Evolutionary conservation across 2,329 filamentous ascomycete genomes (phyloP).

Genomic region (Geosmithia flava): DNA sequence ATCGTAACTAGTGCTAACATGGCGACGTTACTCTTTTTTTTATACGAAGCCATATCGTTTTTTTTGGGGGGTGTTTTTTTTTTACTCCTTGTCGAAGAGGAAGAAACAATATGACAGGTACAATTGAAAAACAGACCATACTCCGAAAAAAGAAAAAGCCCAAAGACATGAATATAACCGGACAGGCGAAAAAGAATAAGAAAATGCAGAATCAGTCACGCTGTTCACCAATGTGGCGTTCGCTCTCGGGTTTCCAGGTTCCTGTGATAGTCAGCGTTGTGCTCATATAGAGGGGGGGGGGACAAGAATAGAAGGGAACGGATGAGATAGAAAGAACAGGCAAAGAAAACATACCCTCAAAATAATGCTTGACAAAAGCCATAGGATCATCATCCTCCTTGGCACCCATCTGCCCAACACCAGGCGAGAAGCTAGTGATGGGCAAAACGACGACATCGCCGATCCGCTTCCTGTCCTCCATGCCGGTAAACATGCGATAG

Average conservation of each 20-base stretch:
- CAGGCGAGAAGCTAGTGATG: conserved; percentile 95
- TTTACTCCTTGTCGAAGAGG: too few species aligned
- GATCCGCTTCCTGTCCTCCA: conserved; percentile 70
- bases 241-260: conserved; percentile 63
- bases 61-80: too few species aligned
- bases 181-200: background rate
- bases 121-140: too few species aligned
- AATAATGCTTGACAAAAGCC: conserved; percentile 96
- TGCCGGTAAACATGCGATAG: conserved; percentile 81
- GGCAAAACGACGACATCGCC: conserved; percentile 89
- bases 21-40: too few species aligned
- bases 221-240: conserved; percentile 53
- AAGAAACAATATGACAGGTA: too few species aligned
- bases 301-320: background rate
- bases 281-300: background rate
- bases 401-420: conserved; percentile 86
- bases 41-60: too few species aligned
- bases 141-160: too few species aligned
- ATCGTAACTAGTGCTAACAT: too few species aligned
- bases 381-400: conserved; percentile 81
- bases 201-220: background rate
- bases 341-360: conserved; percentile 59
- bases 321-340: background rate
- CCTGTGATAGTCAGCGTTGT: conserved; percentile 27
- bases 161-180: background rate